These are phyloP conservation scores for Monilinia vaccinii-corymbosi DNA, from an alignment of 2,329 filamentous ascomycete species.

Conservation along the genomic window DNA sequence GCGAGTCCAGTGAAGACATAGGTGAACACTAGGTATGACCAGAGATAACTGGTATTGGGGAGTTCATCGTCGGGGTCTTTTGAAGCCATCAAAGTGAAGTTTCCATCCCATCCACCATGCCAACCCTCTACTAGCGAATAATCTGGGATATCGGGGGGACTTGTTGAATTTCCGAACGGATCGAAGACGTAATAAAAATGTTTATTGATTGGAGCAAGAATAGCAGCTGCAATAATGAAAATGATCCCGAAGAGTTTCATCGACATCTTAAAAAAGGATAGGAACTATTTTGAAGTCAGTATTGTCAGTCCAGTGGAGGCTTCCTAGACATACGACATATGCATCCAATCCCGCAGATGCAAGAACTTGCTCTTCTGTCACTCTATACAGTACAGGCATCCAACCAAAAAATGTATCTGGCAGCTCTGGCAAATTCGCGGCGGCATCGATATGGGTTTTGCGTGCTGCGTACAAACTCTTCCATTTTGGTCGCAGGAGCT, in stretches of 20 bases:
- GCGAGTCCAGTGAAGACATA: slow-evolving; percentile 83
- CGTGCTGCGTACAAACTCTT: slow-evolving; percentile 81
- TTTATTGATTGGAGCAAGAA: slow-evolving; percentile 81
- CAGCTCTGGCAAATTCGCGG: slow-evolving; percentile 60
- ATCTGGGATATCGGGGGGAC: slow-evolving; percentile 26
- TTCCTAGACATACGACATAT: slow-evolving; percentile 58
- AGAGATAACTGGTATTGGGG: slow-evolving; percentile 50
- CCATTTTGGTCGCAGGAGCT: slow-evolving; percentile 88
- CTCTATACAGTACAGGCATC: slow-evolving; percentile 76
- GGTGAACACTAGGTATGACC: slow-evolving; percentile 90
- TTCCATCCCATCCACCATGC: slow-evolving; percentile 2
- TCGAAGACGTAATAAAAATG: slow-evolving; percentile 41
- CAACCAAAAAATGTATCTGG: slow-evolving; percentile 84
- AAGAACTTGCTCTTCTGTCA: slow-evolving; percentile 83
- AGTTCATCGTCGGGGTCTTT: slow-evolving; percentile 11
- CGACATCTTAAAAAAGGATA: slow-evolving; percentile 93
- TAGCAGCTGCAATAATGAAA: slow-evolving; percentile 68
- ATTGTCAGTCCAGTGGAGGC: not conserved
- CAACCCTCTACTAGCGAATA: slow-evolving; percentile 4
- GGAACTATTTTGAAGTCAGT: slow-evolving; percentile 45
- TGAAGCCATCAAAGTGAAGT: not conserved
- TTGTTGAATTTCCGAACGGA: slow-evolving; percentile 13
- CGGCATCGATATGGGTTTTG: slow-evolving; percentile 59
- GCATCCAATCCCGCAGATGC: slow-evolving; percentile 88
- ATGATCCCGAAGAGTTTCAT: slow-evolving; percentile 73